Base-by-base conservation (phyloP, 768 basidiomycete species). In the Agrocybe pediades region DNA sequence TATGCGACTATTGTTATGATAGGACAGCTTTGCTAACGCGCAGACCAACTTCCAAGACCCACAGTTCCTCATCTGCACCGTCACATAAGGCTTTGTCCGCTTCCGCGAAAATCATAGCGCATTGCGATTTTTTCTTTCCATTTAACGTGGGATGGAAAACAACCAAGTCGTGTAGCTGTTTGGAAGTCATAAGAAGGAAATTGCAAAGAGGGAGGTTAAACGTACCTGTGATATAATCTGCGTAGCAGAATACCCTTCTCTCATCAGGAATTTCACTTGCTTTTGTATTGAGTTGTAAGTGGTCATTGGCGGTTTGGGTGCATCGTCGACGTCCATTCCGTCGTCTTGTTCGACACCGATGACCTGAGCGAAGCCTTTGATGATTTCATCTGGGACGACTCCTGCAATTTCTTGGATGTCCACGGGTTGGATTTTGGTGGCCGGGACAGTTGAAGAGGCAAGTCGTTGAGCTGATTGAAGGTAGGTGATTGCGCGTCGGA, bases 371-470 rank as follows among this genome's bases (percentile, higher is more conserved):
- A 98, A 86, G 43, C 80, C 76, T 15, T 81, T 74, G 42, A 98
- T 81, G 1, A 91, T 82, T 11, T 63, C 55, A 56, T 86, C 84
- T 0, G 96, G 97, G 0, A 98, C 92, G 21, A 97, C 90, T 0
- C 97, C 97, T 0, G 95, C 95, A 51, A 98, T 98, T 71, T 99
- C 97, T 69, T 98, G 92, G 11, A 98, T 90, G 56, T 95, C 93
- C 15, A 66, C 65, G 6, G 87, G 71, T 2, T 86, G 85, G 57
- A 99, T 92, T 25, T 83, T 77, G 16, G 83, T 84, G 0, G 91
- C 89, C 1, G 90, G 88, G 33, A 67, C 71, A 9, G 86, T 86
- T 1, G 90, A 88, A 5, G 84, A 75, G 29, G 95, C 88, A 27
- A 99, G 78, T 21, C 97, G 85, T 36, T 92, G 87, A 5, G 95